Percentiles rank a stretch among this genome's conserved stretches.
These are phyloP conservation scores for Xylariaceae sp. DNA, from an alignment of 2,329 filamentous ascomycete species.

Conservation along the genomic window DNA sequence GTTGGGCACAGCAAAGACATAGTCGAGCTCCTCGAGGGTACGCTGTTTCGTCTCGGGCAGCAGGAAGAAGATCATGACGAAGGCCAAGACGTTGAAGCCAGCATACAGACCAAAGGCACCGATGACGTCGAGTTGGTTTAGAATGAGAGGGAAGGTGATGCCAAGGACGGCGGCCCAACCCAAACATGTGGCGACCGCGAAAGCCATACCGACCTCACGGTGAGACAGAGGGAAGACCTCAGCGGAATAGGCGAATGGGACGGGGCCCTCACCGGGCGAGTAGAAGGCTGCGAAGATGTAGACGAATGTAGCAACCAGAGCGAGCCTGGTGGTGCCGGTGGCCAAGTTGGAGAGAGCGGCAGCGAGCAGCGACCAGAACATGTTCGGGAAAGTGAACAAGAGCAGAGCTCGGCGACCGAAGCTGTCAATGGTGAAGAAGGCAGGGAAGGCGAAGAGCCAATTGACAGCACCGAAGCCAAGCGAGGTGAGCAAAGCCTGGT, in stretches of 20 bases:
- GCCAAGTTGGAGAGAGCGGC: constrained; percentile 57
- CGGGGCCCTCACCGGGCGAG: constrained; percentile 62
- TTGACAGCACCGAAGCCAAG: constrained; percentile 64
- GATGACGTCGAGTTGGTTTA: constrained; percentile 40
- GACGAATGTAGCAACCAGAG: constrained; percentile 54
- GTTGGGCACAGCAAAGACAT: constrained; percentile 42
- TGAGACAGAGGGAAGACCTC: constrained; percentile 69
- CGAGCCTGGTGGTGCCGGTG: constrained; percentile 28
- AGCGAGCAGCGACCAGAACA: constrained; percentile 63
- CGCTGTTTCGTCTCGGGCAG: constrained; percentile 49
- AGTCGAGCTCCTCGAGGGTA: constrained; percentile 48
- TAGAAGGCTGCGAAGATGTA: constrained; percentile 61
- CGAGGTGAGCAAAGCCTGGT: constrained; percentile 57
- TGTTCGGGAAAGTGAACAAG: constrained; percentile 63
- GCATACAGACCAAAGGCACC: constrained; percentile 48
- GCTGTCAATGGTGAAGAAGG: constrained; percentile 64
- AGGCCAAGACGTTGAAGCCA: constrained; percentile 42
- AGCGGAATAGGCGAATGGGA: constrained; percentile 65
- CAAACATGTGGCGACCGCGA: constrained; percentile 62
- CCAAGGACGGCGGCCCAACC: constrained; percentile 57
- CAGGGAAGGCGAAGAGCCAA: constrained; percentile 62
- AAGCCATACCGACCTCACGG: constrained; percentile 68
- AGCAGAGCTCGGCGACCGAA: constrained; percentile 60
- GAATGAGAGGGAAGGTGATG: constrained; percentile 60
- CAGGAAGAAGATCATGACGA: constrained; percentile 45